Evolutionary conservation across 2,329 filamentous ascomycete genomes (phyloP).

Genomic region (Colletotrichum lindemuthianum): DNA sequence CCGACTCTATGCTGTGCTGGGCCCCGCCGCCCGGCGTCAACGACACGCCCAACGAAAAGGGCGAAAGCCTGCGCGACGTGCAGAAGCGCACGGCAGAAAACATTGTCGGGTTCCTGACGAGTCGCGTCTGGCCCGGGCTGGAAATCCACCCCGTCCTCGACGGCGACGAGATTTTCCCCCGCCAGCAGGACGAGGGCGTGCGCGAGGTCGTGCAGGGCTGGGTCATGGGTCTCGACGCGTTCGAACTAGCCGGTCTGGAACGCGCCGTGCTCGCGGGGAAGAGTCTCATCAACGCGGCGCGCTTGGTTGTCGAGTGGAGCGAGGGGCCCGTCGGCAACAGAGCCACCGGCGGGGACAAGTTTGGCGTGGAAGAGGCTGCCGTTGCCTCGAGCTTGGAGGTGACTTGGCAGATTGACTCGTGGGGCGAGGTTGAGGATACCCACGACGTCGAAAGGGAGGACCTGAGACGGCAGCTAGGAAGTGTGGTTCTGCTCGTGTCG

Average conservation of each 20-base stretch:
- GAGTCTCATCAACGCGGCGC: slow-evolving; percentile 80
- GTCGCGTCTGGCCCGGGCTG: slow-evolving; percentile 84
- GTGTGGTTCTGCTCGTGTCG: slow-evolving; percentile 82
- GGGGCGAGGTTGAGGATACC: slow-evolving; percentile 98
- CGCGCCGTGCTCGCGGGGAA: slow-evolving; percentile 86
- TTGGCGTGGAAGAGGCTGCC: slow-evolving; percentile 86
- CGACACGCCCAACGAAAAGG: slow-evolving; percentile 56
- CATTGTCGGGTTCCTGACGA: slow-evolving; percentile 76
- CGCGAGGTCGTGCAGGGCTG: slow-evolving; percentile 81
- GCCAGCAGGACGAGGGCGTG: slow-evolving; percentile 78
- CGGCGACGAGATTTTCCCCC: slow-evolving; percentile 78
- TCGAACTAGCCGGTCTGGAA: slow-evolving; percentile 89
- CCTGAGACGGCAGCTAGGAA: slow-evolving; percentile 85
- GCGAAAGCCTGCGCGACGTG: slow-evolving; percentile 73
- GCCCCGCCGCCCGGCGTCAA: slow-evolving; percentile 65
- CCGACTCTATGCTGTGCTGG: slow-evolving; percentile 94
- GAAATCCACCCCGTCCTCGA: slow-evolving; percentile 84
- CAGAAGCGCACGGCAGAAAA: slow-evolving; percentile 77
- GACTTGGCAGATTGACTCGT: slow-evolving; percentile 86
- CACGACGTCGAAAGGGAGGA: slow-evolving; percentile 97
- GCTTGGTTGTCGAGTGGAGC: slow-evolving; percentile 89
- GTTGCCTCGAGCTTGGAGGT: slow-evolving; percentile 84
- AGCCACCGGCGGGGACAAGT: slow-evolving; percentile 52
- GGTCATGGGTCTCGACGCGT: slow-evolving; percentile 76
- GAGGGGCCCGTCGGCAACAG: slow-evolving; percentile 64